These are phyloP conservation scores for Ephemerocybe angulata DNA, from an alignment of 768 basidiomycete species.

Conservation along the genomic window DNA sequence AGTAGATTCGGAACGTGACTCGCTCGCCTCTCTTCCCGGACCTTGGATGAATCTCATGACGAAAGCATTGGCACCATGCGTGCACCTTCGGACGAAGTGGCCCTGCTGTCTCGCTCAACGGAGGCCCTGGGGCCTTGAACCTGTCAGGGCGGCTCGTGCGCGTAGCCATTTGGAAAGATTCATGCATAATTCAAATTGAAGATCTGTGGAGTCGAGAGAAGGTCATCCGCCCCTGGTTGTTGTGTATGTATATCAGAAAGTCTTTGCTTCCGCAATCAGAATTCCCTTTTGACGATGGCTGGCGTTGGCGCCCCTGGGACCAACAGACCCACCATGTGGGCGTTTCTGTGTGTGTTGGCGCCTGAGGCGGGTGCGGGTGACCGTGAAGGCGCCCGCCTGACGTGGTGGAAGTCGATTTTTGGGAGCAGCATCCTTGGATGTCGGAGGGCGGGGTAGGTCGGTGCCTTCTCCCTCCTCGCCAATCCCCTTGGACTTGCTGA, in stretches of 20 bases:
- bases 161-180: neutral
- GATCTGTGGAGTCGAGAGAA: neutral
- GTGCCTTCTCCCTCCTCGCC: too few relatives aligned
- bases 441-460: too few relatives aligned
- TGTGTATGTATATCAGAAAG: neutral
- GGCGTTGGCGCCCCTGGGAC: too few relatives aligned
- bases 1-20: conserved; percentile 21
- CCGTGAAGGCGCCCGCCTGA: too few relatives aligned
- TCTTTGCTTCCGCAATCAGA: conserved; percentile 9
- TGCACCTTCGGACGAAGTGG: neutral
- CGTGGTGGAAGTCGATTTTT: too few relatives aligned
- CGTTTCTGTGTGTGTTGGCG: too few relatives aligned
- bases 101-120: neutral
- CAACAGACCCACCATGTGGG: too few relatives aligned
- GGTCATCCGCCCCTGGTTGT: neutral
- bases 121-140: too few relatives aligned
- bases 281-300: neutral
- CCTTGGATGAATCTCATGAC: neutral
- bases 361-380: too few relatives aligned
- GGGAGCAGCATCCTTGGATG: too few relatives aligned
- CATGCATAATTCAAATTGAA: neutral
- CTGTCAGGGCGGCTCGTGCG: too few relatives aligned
- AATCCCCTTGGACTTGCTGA: too few relatives aligned
- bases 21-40: neutral
- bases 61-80: neutral